Base-by-base conservation (phyloP, 2,329 filamentous ascomycete genomes). In the Neonectria sp. region DNA sequence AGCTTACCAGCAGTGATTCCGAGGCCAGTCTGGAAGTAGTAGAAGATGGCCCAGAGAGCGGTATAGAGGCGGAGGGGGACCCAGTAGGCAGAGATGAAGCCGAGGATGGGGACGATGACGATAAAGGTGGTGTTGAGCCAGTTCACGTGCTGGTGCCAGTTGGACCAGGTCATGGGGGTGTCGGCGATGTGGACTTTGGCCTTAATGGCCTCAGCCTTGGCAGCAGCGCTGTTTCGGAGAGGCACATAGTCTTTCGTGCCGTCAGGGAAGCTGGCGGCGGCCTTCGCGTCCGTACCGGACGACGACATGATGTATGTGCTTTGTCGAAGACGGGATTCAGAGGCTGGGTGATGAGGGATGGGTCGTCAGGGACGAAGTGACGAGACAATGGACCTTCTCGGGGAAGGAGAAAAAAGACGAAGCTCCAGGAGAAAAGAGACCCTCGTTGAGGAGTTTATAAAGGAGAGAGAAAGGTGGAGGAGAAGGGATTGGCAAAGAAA, bases 61-160 rank as follows among this genome's bases (percentile, higher is more conserved):
- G 94, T 97, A 82, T 93, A 90, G 71, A 86, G 81, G 56, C 89
- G 86, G 37, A 95, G 84, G 63, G 94, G 93, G 52, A 94, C 92
- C 91, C 92, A 97, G 83, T 93, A 90, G 58, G 94, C 88, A 61
- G 90, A 88, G 74, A 96, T 82, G 78, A 92, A 88, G 70, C 95
- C 95, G 65, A 89, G 85, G 55, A 95, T 69, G 48, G 95, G 95
- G 52, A 97, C 88, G 73, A 92, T 86, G 72, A 97, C 82, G 79
- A 97, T 95, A 80, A 97, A 88, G 69, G 86, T 88, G 70, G 93
- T 91, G 82, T 97, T 97, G 73, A 97, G 88, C 94, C 95, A 97
- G 88, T 97, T 95, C 86, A 97, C 88, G 79, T 97, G 95, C 84
- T 95, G 92, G 84, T 95, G 91, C 93, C 93, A 96, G 86, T 97